Percentiles rank a stretch among this genome's conserved stretches.
phyloP scores from a whole-genome alignment of 2,329 filamentous ascomycete genomes.

The Cordyceps tenuipes region DNA sequence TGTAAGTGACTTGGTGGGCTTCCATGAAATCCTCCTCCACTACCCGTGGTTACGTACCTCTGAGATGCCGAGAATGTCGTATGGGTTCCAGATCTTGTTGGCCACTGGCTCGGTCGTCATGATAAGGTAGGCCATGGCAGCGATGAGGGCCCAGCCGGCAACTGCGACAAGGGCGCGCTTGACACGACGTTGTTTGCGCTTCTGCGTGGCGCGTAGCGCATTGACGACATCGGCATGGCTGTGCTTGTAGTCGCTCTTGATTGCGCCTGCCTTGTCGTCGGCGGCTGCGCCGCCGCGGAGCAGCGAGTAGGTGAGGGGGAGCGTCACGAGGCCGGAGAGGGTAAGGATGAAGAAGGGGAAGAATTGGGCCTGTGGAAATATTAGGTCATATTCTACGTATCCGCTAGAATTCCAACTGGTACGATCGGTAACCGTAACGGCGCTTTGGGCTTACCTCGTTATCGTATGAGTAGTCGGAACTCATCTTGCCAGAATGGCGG shows the following conservation, averaged over 20 bases:
- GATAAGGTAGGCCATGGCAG: constrained; percentile 88
- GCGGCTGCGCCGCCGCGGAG: constrained; percentile 69
- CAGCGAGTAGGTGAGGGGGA: constrained; percentile 84
- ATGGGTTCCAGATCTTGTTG: constrained; percentile 89
- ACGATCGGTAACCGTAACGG: too few relatives aligned
- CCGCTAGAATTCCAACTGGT: too few relatives aligned
- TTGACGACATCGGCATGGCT: constrained; percentile 79
- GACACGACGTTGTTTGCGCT: constrained; percentile 79
- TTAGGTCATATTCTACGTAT: not conserved
- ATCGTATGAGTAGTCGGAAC: constrained; percentile 96
- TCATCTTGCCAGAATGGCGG: constrained; percentile 53
- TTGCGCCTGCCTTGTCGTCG: constrained; percentile 72
- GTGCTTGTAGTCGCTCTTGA: constrained; percentile 72
- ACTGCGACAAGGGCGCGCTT: constrained; percentile 74
- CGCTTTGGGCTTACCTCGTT: constrained; percentile 54
- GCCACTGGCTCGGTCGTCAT: constrained; percentile 61
- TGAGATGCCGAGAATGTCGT: constrained; percentile 82
- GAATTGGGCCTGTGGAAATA: constrained; percentile 68
- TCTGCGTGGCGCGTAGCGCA: constrained; percentile 73
- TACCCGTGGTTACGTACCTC: constrained; percentile 45
- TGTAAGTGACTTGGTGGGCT: not conserved
- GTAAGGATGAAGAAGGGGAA: constrained; percentile 99
- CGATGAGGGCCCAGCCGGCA: constrained; percentile 75
- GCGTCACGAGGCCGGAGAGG: constrained; percentile 74
- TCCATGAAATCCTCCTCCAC: too few relatives aligned